phyloP scores from a whole-genome alignment of 2,329 filamentous ascomycete species.

The Coniella vitis region DNA sequence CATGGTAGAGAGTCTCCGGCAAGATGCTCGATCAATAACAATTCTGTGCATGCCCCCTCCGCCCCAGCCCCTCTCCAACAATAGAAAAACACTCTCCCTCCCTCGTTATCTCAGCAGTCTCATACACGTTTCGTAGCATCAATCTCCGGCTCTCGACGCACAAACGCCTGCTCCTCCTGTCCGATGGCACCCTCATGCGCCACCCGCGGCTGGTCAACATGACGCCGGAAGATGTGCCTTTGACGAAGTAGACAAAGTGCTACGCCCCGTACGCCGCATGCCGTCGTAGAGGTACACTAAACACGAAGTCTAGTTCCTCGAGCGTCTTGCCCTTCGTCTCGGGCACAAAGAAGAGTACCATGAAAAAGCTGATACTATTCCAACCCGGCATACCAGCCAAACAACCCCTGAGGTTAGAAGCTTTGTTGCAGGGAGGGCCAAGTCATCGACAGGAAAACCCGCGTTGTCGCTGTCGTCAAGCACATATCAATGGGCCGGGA shows the following conservation, averaged over 20 bases:
- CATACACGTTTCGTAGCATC: slow-evolving; percentile 24
- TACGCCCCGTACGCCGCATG: slow-evolving; percentile 35
- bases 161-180: slow-evolving; percentile 22
- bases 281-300: slow-evolving; percentile 29
- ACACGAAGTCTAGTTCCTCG: slow-evolving; percentile 32
- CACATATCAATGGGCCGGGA: slow-evolving; percentile 57
- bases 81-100: too few species aligned
- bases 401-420: slow-evolving; percentile 40
- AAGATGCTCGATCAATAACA: too few species aligned
- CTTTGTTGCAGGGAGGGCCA: slow-evolving; percentile 39
- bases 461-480: slow-evolving; percentile 46
- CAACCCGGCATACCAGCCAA: slow-evolving; percentile 42
- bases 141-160: slow-evolving; percentile 19
- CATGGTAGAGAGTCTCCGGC: too few species aligned
- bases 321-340: slow-evolving; percentile 34
- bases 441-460: slow-evolving; percentile 40
- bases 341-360: slow-evolving; percentile 32
- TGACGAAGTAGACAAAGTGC: slow-evolving; percentile 27
- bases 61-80: too few species aligned
- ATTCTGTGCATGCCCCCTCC: too few species aligned
- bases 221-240: slow-evolving; percentile 24
- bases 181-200: slow-evolving; percentile 20
- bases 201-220: slow-evolving; percentile 21
- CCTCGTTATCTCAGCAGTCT: not conserved
- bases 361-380: slow-evolving; percentile 40